Conservation (phyloP, 495 filamentous ascomycete species). For the Hyaloscypha hepaticicola region DNA sequence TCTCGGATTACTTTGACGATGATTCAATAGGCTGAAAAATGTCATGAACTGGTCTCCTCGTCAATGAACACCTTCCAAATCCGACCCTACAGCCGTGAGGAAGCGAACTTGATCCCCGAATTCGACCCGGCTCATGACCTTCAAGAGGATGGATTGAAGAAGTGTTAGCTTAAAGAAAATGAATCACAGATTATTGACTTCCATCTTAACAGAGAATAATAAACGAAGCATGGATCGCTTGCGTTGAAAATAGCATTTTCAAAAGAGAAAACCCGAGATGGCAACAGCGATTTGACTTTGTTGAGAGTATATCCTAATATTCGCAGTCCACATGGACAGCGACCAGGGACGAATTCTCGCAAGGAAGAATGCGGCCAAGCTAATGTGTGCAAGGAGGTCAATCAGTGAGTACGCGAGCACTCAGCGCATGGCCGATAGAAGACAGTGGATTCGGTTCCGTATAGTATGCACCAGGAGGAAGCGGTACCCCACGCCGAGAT, state of each 20-base stretch:
- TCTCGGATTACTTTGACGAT: not conserved
- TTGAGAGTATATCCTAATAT: no score
- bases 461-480: not conserved
- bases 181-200: not conserved
- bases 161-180: not conserved
- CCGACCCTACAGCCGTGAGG: not conserved
- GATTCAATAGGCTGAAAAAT: not conserved
- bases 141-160: not conserved
- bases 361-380: not conserved
- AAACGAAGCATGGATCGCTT: not conserved
- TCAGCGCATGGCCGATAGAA: not conserved
- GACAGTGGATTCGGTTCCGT: not conserved
- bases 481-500: not conserved
- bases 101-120: not conserved
- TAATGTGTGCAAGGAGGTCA: not conserved
- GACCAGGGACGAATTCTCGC: not conserved
- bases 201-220: not conserved
- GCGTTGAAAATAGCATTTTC: not conserved
- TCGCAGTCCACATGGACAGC: not conserved
- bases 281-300: no score
- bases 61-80: not conserved
- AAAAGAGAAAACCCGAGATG: not conserved
- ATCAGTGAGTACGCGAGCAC: not conserved
- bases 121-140: not conserved
- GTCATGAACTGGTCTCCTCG: not conserved